Base-by-base conservation (phyloP, 2,329 filamentous ascomycete species). In the Cladosporium sphaerospermum region DNA sequence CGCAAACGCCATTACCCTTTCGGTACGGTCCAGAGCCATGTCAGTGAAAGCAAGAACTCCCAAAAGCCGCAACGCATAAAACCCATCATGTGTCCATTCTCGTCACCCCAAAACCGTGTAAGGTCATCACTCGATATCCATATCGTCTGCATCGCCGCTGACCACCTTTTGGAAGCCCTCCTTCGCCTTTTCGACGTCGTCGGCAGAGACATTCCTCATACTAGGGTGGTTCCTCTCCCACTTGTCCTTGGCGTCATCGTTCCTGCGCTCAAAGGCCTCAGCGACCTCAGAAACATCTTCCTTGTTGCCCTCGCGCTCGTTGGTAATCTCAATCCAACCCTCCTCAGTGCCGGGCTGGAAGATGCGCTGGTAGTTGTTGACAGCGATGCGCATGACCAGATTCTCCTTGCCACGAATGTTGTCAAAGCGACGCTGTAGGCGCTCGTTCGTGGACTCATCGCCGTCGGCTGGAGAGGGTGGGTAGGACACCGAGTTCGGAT, bases 181-280 rank as follows among this genome's bases (percentile, higher is more conserved):
- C 56, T 76, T 76, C 56, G 64, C 66, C 19, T 65, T 67, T 57
- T 77, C 75, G 8, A 77, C 72, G 33, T 75, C 73, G 36, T 76
- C 72, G 46, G 70, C 71, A 53, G 66, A 71, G 44, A 74, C 54
- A 36, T 72, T 73, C 59, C 69, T 72, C 74, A 77, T 77, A 62
- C 68, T 75, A 2, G 60, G 62, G 53, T 73, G 74, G 57, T 74
- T 75, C 54, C 70, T 66, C 32, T 73, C 65, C n/a, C 72, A 67
- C 28, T 65, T 63, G 55, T 77, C 75, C 56, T 68, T 66, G 16
- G 45, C 36, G 13, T 18, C 16, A 13, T 53, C 51, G 9, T n/a
- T 32, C 31, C 51, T 47, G 37, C 70, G 63, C 16, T 57, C 56
- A 49, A 65, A 64, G 45, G 63, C 66, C 41, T 69, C 64, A 11